phyloP scores from a whole-genome alignment of 2,329 filamentous ascomycete genomes.

The Talaromyces sp. region DNA sequence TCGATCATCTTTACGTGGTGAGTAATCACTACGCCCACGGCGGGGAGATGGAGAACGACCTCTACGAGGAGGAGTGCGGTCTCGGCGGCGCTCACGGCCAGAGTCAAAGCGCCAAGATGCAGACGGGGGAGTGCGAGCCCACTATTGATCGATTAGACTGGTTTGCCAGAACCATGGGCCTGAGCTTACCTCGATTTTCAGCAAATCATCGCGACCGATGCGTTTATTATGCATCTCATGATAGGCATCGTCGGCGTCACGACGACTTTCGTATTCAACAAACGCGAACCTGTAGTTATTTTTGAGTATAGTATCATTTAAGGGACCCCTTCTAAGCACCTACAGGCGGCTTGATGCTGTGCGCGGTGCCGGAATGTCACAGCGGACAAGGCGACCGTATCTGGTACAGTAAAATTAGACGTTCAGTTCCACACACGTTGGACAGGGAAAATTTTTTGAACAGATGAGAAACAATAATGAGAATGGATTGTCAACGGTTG shows the following conservation, averaged over 20 bases:
- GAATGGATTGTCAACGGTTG: slow-evolving; percentile 12
- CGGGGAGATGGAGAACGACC: slow-evolving; percentile 57
- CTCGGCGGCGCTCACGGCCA: slow-evolving; percentile 64
- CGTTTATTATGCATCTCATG: slow-evolving; percentile 99
- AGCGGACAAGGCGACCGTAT: slow-evolving; percentile 95
- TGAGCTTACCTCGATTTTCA: slow-evolving; percentile 87
- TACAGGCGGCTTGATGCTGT: slow-evolving; percentile 93
- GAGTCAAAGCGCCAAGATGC: slow-evolving; percentile 98
- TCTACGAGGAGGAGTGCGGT: slow-evolving; percentile 73
- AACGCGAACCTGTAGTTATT: slow-evolving; percentile 73
- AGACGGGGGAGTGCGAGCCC: slow-evolving; percentile 95
- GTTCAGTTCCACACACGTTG: background rate
- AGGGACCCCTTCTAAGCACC: slow-evolving; percentile 44
- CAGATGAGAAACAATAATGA: slow-evolving; percentile 2
- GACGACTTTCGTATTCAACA: slow-evolving; percentile 97
- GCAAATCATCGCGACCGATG: slow-evolving; percentile 85
- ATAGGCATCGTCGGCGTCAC: slow-evolving; percentile 97
- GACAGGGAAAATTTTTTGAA: slow-evolving; percentile 10
- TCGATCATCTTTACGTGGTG: slow-evolving; percentile 82
- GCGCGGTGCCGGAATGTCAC: slow-evolving; percentile 93
- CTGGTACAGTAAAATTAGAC: slow-evolving; percentile 51
- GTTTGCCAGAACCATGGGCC: background rate
- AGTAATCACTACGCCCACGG: slow-evolving; percentile 63
- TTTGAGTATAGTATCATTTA: slow-evolving; percentile 25
- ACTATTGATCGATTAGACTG: slow-evolving; percentile 51